A percentile compares a stretch with the other conserved stretches of the same genome.
These are phyloP conservation scores for Zygotorulaspora chibaensis DNA, from an alignment of 805 yeast genomes.

Conservation along the genomic window DNA sequence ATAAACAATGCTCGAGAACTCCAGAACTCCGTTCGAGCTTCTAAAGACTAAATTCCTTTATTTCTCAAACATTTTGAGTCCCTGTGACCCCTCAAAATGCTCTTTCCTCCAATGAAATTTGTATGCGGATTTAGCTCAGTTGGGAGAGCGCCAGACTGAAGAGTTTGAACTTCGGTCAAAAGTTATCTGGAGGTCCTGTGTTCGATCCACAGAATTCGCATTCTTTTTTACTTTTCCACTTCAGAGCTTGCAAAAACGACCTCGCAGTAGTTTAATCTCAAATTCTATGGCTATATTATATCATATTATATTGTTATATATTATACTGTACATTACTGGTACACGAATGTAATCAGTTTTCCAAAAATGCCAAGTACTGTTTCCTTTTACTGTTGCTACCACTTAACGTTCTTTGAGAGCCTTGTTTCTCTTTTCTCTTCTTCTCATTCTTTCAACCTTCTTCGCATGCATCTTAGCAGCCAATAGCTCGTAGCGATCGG, in stretches of 20 bases:
- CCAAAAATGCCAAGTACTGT: background rate
- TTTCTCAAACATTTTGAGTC: background rate
- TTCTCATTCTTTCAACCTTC: conserved; percentile 83
- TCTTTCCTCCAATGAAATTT: background rate
- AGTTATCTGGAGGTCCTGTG: conserved; percentile 71
- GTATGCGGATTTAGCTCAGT: conserved; percentile 41
- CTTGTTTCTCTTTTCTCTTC: conserved; percentile 93
- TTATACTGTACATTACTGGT: too few species aligned
- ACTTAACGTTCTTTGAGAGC: conserved; percentile 77
- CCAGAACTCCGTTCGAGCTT: too few species aligned
- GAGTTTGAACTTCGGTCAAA: conserved; percentile 28
- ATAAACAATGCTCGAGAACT: too few species aligned
- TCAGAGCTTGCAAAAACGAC: background rate
- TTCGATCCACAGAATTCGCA: conserved; percentile 80
- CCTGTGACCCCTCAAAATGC: background rate
- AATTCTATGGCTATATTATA: background rate
- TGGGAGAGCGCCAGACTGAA: conserved; percentile 46
- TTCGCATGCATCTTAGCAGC: conserved; percentile 88
- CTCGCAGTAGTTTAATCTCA: background rate
- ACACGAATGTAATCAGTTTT: too few species aligned
- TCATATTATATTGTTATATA: background rate
- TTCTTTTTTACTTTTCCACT: conserved; percentile 17
- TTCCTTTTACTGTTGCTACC: background rate
- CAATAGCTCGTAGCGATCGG: conserved; percentile 77
- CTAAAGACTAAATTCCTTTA: background rate